Evolutionary conservation across 163 green algal genomes (phyloP).

Genomic region (Scenedesmus sp.): DNA sequence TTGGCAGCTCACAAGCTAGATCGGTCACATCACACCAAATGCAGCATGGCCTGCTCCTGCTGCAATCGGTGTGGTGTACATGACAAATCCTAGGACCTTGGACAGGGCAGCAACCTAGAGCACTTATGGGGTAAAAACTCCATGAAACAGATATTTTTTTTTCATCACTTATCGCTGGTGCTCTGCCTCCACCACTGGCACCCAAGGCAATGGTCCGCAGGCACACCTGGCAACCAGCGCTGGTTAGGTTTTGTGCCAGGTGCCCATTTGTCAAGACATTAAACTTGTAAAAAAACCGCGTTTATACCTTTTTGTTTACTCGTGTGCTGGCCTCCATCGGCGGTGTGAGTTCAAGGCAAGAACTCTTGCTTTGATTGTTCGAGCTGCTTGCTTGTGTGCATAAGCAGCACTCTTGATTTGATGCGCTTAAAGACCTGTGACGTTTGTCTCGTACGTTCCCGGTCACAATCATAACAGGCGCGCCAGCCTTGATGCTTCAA

Average conservation of each 20-base stretch:
- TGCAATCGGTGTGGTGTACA: neutral
- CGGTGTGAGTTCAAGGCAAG: no score
- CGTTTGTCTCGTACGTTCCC: neutral
- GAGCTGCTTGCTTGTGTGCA: neutral
- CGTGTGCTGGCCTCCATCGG: no score
- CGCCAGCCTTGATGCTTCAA: neutral
- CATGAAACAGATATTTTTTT: neutral
- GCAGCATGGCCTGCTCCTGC: neutral
- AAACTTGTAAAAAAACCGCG: no score
- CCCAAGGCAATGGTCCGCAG: neutral
- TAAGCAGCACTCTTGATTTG: neutral
- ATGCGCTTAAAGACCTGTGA: neutral
- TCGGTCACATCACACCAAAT: neutral
- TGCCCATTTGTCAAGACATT: no score
- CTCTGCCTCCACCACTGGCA: neutral
- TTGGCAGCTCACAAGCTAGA: neutral
- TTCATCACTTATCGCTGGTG: neutral
- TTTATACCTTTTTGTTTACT: neutral
- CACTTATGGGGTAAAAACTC: neutral
- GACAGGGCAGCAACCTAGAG: neutral
- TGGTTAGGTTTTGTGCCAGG: slow-evolving; percentile 13
- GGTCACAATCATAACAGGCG: no score
- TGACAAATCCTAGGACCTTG: slow-evolving; percentile 10
- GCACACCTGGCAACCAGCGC: neutral
- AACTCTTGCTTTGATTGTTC: no score